Base-by-base conservation (phyloP, 2,329 filamentous ascomycete genomes). In the Sporothrix globosa region DNA sequence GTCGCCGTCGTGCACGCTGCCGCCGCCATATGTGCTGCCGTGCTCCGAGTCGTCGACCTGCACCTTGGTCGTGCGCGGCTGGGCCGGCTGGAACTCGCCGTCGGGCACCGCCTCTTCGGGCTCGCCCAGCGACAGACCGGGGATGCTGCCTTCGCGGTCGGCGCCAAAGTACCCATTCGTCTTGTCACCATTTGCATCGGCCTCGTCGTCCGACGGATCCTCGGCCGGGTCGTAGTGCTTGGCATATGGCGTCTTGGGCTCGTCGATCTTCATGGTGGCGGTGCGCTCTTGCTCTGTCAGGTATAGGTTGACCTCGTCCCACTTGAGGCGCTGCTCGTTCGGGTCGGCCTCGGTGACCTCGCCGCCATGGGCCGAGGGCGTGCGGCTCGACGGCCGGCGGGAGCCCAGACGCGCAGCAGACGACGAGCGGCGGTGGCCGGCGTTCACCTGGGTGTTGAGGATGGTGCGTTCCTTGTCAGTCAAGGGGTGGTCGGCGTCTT, bases 271-370 rank as follows among this genome's bases (percentile, higher is more conserved):
- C 96, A 99, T 99, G 71, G 94, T 97, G 73, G 91, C 91, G 72
- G 90, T 93, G 81, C 92, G 94, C 81, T 98, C 93, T 81, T 98
- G 95, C 82, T 99, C 96, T 9, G 96, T 96, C 68, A 99, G 87
- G 82, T 97, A 99, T 44, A 99, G 87, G 78, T 99, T 99, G 60
- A 92, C 96, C 83, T 99, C 96, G 80, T 99, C 96, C 96, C 96
- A 99, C 83, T 97, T 97, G 75, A 99, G 85, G 73, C 93, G 90
- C 73, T 92, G 91, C 71, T 87, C 90, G 70, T 84, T 85, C 65
- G 88, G 86, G 67, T 88, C 86, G 21, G 83, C 79, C 72, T 78
- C 80, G 50, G 60, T 1, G n/a, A 2, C 24, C 27, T 34, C 21
- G 30, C 41, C 63, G 71, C 77, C 79, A 67, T 82, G 81, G 72